Conservation (phyloP, 177 flowering plant species). For the Vitis hybrid region DNA sequence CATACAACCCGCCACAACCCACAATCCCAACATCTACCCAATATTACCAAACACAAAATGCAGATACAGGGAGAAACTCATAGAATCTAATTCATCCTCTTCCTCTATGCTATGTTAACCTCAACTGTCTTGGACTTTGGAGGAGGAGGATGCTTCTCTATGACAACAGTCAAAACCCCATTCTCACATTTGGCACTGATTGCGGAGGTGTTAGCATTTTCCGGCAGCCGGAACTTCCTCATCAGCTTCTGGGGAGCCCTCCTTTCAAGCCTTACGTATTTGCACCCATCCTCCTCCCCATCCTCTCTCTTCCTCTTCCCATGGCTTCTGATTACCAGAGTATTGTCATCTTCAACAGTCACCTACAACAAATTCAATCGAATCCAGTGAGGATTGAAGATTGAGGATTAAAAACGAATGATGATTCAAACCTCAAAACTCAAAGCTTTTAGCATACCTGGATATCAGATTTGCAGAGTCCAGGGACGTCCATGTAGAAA, state of each 20-base stretch:
- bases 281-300: conserved; percentile 70
- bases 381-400: too few relatives aligned
- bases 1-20: too few relatives aligned
- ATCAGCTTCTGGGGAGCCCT: conserved; percentile 37
- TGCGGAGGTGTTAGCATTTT: conserved; percentile 45
- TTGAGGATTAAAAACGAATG: too few relatives aligned
- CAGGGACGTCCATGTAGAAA: conserved; percentile 73
- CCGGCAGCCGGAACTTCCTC: conserved; percentile 72
- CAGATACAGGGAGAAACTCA: neutral
- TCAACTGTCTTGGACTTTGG: conserved; percentile 62
- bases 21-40: too few relatives aligned
- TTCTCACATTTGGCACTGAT: conserved; percentile 71
- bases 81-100: neutral
- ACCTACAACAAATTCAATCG: conserved; percentile 36
- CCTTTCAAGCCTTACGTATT: conserved; percentile 69
- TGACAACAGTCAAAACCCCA: conserved; percentile 59
- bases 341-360: conserved; percentile 60
- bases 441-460: conserved; percentile 40
- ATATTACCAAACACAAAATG: too few relatives aligned
- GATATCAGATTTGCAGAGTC: conserved; percentile 66
- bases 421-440: neutral
- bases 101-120: conserved; percentile 44
- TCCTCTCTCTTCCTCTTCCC: conserved; percentile 84
- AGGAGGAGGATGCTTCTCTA: conserved; percentile 69
- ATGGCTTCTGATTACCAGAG: conserved; percentile 50